Evolutionary conservation across 2,329 filamentous ascomycete species (phyloP).

Genomic region (Cladorrhinum sp.): DNA sequence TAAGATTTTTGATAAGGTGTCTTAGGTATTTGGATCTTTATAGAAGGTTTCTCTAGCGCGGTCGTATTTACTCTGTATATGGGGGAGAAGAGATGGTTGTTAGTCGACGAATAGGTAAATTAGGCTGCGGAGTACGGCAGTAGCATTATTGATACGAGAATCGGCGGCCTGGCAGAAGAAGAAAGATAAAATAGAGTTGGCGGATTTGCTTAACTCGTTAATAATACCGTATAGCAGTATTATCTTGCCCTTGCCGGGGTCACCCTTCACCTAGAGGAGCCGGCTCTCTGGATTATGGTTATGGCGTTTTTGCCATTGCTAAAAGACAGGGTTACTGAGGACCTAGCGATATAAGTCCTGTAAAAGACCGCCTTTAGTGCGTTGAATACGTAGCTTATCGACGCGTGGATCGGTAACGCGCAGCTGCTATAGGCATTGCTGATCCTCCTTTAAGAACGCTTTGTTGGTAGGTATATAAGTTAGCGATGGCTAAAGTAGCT

Average conservation of each 20-base stretch:
- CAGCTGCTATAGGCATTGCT: slow-evolving; percentile 17
- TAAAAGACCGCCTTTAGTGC: slow-evolving; percentile 35
- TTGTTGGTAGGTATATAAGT: no score
- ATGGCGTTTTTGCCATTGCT: slow-evolving; percentile 27
- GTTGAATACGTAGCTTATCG: slow-evolving; percentile 30
- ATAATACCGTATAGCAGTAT: slow-evolving; percentile 41
- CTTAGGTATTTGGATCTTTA: slow-evolving; percentile 38
- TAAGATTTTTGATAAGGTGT: slow-evolving; percentile 39
- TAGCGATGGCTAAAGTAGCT: no score
- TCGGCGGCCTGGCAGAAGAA: slow-evolving; percentile 34
- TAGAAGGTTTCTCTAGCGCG: slow-evolving; percentile 26
- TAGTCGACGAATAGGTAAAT: slow-evolving; percentile 29
- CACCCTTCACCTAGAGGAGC: slow-evolving; percentile 29
- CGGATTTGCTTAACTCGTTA: slow-evolving; percentile 20
- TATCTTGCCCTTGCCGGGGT: slow-evolving; percentile 41
- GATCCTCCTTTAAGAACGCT: no score
- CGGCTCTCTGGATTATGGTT: slow-evolving; percentile 1
- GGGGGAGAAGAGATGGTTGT: slow-evolving; percentile 31
- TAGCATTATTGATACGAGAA: slow-evolving; percentile 22
- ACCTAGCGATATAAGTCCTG: slow-evolving; percentile 37
- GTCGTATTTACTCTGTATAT: slow-evolving; percentile 26
- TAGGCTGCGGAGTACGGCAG: slow-evolving; percentile 33
- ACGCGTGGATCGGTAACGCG: neutral
- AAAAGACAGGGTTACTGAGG: slow-evolving; percentile 29
- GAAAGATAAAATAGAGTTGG: slow-evolving; percentile 16